Evolutionary conservation across 495 filamentous ascomycete species (phyloP), one percentile per base, ranked within the genome.

Genomic region (Neurospora hispaniola): DNA sequence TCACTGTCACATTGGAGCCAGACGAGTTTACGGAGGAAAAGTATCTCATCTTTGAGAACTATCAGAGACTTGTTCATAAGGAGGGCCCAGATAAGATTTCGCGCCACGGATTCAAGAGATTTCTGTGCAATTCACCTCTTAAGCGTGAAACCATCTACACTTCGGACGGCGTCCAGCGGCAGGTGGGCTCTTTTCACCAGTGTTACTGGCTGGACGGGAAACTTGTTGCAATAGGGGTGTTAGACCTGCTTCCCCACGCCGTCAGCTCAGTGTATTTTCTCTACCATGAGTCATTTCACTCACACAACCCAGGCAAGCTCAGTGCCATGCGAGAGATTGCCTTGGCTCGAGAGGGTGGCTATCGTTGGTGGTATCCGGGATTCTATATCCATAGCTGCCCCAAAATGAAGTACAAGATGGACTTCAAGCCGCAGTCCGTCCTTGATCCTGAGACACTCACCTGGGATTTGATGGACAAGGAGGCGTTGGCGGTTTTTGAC

Each of bases 231-330:
- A 87, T 99, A 71, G 92, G 91, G 3, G 94, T 98, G 11, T 82
- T 99, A 42, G 96, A 99, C 79, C 82, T 98, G 10, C 85, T 98
- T 39, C 96, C 95, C 0, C 85, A 92, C 71, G 90, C 89, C 72
- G 93, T 99, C 41, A 98, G 94, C 82, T 93, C 92, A 23, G 96
- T 98, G 43, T 99, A 99, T 80, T 92, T 98, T 78, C 88, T 97
- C 83, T 96, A 99, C 78, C 92, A 97, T 79, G 89, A 92, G 74
- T 92, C 93, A 38, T 90, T 94, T 75, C 90, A 92, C 71, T 84
- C 86, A 27, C 94, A 89, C 86, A 88, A 89, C 72, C 91, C 97
- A 76, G 96, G 96, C 3, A 99, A 98, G 81, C 82, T 98, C 41
- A 91, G 92, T 73, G 96, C 95, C 8, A 78, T 98, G 79, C 85